Percentiles rank a stretch among this genome's conserved stretches.
These are phyloP conservation scores for Boletellus emodensis DNA, from an alignment of 768 basidiomycete genomes.

Conservation along the genomic window DNA sequence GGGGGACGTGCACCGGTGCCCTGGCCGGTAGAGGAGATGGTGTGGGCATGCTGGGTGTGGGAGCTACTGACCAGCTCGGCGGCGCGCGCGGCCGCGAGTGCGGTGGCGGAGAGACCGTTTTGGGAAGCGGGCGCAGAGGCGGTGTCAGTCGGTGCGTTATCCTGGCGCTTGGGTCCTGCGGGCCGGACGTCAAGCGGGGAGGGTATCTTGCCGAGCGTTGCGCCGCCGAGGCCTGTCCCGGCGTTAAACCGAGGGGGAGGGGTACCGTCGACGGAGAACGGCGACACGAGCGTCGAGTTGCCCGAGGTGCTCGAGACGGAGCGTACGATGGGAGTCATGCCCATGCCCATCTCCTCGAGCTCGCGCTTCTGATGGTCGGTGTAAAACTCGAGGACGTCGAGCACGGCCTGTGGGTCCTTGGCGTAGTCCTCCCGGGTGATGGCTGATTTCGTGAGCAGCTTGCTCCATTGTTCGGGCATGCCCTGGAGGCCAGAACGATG, in stretches of 20 bases:
- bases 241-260: slow-evolving; percentile 83
- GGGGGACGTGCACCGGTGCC: slow-evolving; percentile 24
- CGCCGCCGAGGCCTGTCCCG: slow-evolving; percentile 86
- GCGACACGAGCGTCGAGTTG: slow-evolving; percentile 32
- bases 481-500: slow-evolving; percentile 47
- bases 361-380: slow-evolving; percentile 98
- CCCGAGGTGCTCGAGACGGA: slow-evolving; percentile 16
- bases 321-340: slow-evolving; percentile 25
- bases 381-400: slow-evolving; percentile 98
- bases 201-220: slow-evolving; percentile 42
- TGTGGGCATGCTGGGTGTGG: slow-evolving; percentile 37
- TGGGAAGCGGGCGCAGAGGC: slow-evolving; percentile 15
- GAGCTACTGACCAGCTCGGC: slow-evolving; percentile 61
- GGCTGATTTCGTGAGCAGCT: slow-evolving; percentile 93
- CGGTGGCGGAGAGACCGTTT: slow-evolving; percentile 40
- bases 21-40: slow-evolving; percentile 35
- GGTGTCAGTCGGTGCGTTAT: slow-evolving; percentile 39
- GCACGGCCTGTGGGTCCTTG: slow-evolving; percentile 93
- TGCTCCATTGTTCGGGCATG: slow-evolving; percentile 96
- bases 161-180: slow-evolving; percentile 40
- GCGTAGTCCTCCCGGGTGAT: slow-evolving; percentile 98
- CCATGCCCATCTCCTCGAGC: slow-evolving; percentile 57
- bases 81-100: slow-evolving; percentile 52
- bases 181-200: slow-evolving; percentile 37
- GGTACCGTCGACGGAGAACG: slow-evolving; percentile 31